Evolutionary conservation across 495 filamentous ascomycete species (phyloP).

Genomic region (Hypoxylon fuscum): DNA sequence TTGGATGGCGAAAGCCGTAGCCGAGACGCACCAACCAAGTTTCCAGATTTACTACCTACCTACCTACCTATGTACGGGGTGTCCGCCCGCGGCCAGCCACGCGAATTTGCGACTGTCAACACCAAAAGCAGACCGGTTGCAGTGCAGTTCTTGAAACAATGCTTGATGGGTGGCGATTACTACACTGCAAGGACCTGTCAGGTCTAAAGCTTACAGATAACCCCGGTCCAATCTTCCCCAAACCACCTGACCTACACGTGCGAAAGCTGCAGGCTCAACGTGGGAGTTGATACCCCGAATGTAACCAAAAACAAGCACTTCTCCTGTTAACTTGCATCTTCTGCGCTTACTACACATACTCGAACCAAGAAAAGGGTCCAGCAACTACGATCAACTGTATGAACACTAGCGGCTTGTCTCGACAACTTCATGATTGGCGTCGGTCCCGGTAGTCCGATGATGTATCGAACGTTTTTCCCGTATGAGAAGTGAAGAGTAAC

Average conservation of each 20-base stretch:
- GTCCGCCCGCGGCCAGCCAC: constrained; percentile 30
- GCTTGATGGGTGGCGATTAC: constrained; percentile 40
- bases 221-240: constrained; percentile 37
- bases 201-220: constrained; percentile 33
- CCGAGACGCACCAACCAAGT: constrained; percentile 28
- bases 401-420: constrained; percentile 13
- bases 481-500: constrained; percentile 14
- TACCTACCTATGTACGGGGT: too few species aligned
- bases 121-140: constrained; percentile 23
- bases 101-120: constrained; percentile 17
- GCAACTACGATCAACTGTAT: constrained; percentile 29
- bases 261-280: constrained; percentile 41
- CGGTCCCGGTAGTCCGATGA: constrained; percentile 6
- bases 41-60: constrained; percentile 29
- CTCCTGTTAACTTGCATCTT: constrained; percentile 19
- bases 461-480: constrained; percentile 26
- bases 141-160: constrained; percentile 38
- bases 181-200: constrained; percentile 41
- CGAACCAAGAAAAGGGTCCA: constrained; percentile 8
- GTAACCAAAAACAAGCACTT: constrained; percentile 31
- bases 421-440: constrained; percentile 20
- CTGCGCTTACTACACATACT: constrained; percentile 39
- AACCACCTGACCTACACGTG: constrained; percentile 43
- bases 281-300: constrained; percentile 39
- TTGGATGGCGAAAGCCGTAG: constrained; percentile 9